Percentiles rank a stretch among this genome's conserved stretches.
Conservation (phyloP, 257 asterid genomes). For the Solanum tarapatanum region DNA sequence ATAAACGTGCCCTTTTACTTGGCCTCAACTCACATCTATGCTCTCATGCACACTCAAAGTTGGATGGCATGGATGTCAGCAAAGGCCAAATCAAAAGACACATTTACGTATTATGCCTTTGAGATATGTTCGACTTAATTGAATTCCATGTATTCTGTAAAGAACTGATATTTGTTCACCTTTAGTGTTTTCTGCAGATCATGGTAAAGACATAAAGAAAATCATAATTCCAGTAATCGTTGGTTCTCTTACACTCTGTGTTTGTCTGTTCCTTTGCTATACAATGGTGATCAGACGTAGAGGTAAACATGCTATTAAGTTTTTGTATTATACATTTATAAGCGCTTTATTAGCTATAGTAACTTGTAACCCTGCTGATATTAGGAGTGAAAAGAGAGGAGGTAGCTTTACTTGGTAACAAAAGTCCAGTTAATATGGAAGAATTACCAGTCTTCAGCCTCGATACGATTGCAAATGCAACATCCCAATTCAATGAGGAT, state of each 20-base stretch:
- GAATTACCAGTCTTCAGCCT: slow-evolving; percentile 37
- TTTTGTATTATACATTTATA: not conserved
- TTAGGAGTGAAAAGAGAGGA: not conserved
- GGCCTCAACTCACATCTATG: not conserved
- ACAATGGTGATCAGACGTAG: not conserved
- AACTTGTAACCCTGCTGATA: not conserved
- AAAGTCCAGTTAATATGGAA: not conserved
- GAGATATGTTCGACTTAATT: not conserved
- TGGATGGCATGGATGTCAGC: not conserved
- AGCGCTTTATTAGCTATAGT: not conserved
- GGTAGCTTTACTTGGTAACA: not conserved
- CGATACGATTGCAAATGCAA: slow-evolving; percentile 29
- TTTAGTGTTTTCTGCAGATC: not conserved
- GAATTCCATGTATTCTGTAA: too few species aligned
- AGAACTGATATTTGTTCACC: not conserved
- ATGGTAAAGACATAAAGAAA: not conserved
- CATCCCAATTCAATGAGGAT: slow-evolving; percentile 17
- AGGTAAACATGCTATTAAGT: not conserved
- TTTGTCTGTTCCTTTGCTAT: not conserved
- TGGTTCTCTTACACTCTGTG: not conserved
- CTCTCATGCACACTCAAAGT: not conserved
- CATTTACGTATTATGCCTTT: not conserved
- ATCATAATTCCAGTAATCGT: not conserved
- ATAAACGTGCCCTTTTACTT: not conserved
- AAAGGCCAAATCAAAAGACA: not conserved